A percentile compares a stretch with the other conserved stretches of the same genome.
Conservation (phyloP, 2,329 filamentous ascomycete species). For the Talaromyces pinophilus region DNA sequence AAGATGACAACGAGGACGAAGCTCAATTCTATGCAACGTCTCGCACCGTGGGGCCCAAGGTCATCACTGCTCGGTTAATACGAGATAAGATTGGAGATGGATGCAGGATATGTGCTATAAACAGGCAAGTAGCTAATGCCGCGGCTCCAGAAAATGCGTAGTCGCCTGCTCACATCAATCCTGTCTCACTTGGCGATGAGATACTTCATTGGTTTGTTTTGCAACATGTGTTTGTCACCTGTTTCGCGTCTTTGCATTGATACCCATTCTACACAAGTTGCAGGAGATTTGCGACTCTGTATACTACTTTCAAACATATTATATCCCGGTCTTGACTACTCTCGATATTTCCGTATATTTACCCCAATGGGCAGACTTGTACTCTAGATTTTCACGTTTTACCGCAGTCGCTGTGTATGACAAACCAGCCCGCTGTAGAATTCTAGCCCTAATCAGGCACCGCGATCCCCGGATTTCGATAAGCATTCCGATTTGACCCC, state of each 20-base stretch:
- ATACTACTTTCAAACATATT: conserved; percentile 12
- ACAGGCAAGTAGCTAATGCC: conserved; percentile 36
- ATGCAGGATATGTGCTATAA: conserved; percentile 43
- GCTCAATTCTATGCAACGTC: conserved; percentile 33
- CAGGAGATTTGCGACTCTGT: background rate
- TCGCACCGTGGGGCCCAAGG: conserved; percentile 76
- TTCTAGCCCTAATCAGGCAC: conserved; percentile 3
- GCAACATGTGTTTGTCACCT: conserved; percentile 7
- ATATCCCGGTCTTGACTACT: background rate
- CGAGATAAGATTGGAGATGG: conserved; percentile 63
- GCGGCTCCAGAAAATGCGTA: conserved; percentile 11
- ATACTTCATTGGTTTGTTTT: background rate
- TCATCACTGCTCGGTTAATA: conserved; percentile 79
- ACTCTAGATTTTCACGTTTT: background rate
- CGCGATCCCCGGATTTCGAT: background rate
- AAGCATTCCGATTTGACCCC: conserved; percentile 8
- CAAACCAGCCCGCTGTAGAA: background rate
- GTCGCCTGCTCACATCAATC: background rate
- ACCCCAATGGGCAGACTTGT: background rate
- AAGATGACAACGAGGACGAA: conserved; percentile 22
- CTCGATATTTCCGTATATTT: background rate
- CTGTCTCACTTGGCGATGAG: background rate
- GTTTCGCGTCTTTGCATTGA: conserved; percentile 17
- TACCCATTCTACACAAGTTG: conserved; percentile 17
- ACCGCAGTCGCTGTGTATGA: background rate